Percentiles rank a stretch among this genome's conserved stretches.
Conservation (phyloP, 2,329 filamentous ascomycete species). For the Aspergillus sp. region DNA sequence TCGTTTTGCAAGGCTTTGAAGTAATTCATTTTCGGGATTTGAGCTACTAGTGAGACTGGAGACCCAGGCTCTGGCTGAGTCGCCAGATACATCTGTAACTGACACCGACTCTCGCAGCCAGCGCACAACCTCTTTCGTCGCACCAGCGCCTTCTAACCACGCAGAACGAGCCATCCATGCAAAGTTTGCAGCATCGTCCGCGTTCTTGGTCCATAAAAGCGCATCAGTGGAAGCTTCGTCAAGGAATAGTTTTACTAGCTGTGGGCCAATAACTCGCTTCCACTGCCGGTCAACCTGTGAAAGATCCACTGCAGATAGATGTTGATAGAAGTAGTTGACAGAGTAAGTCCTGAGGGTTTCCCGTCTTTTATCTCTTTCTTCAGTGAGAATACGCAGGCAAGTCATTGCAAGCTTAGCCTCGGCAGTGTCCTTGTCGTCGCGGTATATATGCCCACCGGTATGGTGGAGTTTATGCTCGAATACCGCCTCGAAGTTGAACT, state of each 20-base stretch:
- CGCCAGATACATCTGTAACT: constrained; percentile 17
- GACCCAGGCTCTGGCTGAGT: constrained; percentile 19
- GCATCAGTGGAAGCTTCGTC: constrained; percentile 18
- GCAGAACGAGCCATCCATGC: constrained; percentile 15
- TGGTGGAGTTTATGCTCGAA: constrained; percentile 22
- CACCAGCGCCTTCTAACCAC: constrained; percentile 20
- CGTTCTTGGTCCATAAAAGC: constrained; percentile 17
- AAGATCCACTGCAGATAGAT: constrained; percentile 23
- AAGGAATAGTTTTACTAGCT: constrained; percentile 21
- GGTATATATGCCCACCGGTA: constrained; percentile 19
- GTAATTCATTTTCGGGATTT: constrained; percentile 19
- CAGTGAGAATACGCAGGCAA: constrained; percentile 18
- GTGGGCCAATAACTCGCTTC: constrained; percentile 22
- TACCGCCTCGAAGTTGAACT: constrained; percentile 26
- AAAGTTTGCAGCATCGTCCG: neutral
- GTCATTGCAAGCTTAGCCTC: constrained; percentile 18
- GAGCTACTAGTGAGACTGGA: constrained; percentile 15
- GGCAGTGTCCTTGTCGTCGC: constrained; percentile 24
- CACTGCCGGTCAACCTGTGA: constrained; percentile 21
- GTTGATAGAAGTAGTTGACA: constrained; percentile 15
- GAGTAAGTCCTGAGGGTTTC: constrained; percentile 15
- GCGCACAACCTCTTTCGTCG: constrained; percentile 14
- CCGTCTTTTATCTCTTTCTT: constrained; percentile 8
- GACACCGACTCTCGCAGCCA: constrained; percentile 27
- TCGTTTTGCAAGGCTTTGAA: constrained; percentile 19